A percentile compares a stretch with the other conserved stretches of the same genome.
phyloP scores from a whole-genome alignment of 805 yeast genomes.

The Metahyphopichia silvanorum region DNA sequence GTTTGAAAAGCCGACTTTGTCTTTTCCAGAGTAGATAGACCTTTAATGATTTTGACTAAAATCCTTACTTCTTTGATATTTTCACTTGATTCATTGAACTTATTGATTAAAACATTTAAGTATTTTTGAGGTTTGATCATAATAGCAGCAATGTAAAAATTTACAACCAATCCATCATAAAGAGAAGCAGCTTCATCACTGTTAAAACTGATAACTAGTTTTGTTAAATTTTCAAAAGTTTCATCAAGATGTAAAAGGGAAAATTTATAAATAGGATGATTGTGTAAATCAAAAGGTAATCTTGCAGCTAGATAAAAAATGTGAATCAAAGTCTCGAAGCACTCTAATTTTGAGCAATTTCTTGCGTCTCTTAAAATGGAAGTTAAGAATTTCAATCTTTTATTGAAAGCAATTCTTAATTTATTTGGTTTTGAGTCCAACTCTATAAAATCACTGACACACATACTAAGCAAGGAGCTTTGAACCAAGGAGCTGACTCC shows the following conservation, averaged over 20 bases:
- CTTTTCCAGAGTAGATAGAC: conserved; percentile 23
- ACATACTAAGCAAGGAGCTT: conserved; percentile 31
- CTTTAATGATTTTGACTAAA: conserved; percentile 26
- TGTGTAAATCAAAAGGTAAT: conserved; percentile 13
- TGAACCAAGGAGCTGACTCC: conserved; percentile 19
- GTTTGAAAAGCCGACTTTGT: conserved; percentile 16
- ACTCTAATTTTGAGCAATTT: conserved; percentile 22
- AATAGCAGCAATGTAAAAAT: conserved; percentile 34
- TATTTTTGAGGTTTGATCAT: conserved; percentile 32
- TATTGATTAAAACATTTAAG: conserved; percentile 17
- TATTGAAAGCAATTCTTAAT: conserved; percentile 31
- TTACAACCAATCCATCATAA: conserved; percentile 21
- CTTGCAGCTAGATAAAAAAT: conserved; percentile 35
- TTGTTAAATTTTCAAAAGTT: conserved; percentile 21
- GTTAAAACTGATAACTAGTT: conserved; percentile 10
- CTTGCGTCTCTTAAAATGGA: conserved; percentile 26
- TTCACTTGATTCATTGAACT: conserved; percentile 18
- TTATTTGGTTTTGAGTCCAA: conserved; percentile 26
- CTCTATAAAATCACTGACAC: conserved; percentile 34
- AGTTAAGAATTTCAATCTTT: conserved; percentile 28
- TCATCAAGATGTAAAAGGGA: conserved; percentile 28
- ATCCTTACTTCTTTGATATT: conserved; percentile 22
- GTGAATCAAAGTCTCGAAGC: conserved; percentile 33
- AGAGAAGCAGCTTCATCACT: conserved; percentile 10
- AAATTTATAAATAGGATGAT: conserved; percentile 28